phyloP scores from a whole-genome alignment of 306 rosid genomes.

The Inga oerstediana region DNA sequence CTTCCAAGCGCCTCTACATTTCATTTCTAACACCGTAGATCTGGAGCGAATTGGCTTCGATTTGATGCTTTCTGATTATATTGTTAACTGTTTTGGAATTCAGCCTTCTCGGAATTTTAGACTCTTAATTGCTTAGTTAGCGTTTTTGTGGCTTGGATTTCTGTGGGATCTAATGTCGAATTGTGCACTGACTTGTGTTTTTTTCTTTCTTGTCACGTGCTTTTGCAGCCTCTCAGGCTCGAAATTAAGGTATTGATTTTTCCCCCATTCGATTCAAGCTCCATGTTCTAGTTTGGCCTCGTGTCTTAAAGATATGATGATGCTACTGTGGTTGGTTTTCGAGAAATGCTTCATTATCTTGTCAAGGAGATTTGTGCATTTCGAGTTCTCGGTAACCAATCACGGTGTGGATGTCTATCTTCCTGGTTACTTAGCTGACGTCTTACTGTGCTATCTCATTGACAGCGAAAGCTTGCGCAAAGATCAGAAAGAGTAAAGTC shows the following conservation, averaged over 20 bases:
- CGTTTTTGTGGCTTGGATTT: constrained; percentile 32
- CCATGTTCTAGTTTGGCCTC: constrained; percentile 29
- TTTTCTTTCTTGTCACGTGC: constrained; percentile 34
- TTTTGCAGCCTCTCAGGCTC: constrained; percentile 97
- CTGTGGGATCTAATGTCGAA: constrained; percentile 52
- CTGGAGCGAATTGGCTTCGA: constrained; percentile 53
- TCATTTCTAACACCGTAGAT: constrained; percentile 58
- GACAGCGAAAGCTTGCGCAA: constrained; percentile 64
- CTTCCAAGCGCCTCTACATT: constrained; percentile 30
- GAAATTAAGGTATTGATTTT: constrained; percentile 83
- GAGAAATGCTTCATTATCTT: constrained; percentile 29
- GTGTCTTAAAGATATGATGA: not conserved
- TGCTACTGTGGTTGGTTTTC: constrained; percentile 30
- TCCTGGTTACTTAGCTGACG: constrained; percentile 33
- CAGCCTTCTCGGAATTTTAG: constrained; percentile 2
- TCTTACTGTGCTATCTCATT: constrained; percentile 10
- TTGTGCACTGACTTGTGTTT: constrained; percentile 43
- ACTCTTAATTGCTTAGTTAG: constrained; percentile 28
- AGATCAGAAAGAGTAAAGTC: constrained; percentile 78
- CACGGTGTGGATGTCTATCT: constrained; percentile 6
- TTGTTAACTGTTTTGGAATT: constrained; percentile 30
- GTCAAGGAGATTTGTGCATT: not conserved
- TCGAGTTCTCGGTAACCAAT: constrained; percentile 29
- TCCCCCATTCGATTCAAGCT: constrained; percentile 6
- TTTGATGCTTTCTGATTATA: constrained; percentile 39